phyloP scores from a whole-genome alignment of 225 moss, liverwort and hornwort species.

The Sphagnum tenellum region DNA sequence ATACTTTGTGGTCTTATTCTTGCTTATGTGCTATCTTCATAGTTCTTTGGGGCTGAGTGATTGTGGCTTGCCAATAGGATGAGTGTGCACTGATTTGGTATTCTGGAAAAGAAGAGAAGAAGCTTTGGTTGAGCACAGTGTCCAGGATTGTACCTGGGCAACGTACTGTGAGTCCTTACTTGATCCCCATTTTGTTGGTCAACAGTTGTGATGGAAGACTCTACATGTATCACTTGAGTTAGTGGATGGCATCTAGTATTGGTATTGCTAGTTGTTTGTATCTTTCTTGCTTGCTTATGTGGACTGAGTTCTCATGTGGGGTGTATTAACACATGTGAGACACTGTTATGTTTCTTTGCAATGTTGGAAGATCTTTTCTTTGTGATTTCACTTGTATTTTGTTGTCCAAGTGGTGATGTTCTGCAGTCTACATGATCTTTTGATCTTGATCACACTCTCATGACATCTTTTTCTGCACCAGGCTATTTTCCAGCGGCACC shows the following conservation, averaged over 20 bases:
- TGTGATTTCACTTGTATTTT: too few relatives aligned
- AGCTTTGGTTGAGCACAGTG: conserved; percentile 69
- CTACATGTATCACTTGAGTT: too few relatives aligned
- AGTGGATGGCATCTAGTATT: too few relatives aligned
- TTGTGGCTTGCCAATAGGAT: conserved; percentile 42
- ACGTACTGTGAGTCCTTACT: conserved; percentile 70
- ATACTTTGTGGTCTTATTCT: background rate
- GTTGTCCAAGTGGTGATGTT: background rate
- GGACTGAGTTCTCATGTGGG: too few relatives aligned
- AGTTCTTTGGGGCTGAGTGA: too few relatives aligned
- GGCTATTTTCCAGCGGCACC: conserved; percentile 90
- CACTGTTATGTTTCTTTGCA: too few relatives aligned
- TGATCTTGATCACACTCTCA: background rate
- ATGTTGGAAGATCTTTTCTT: too few relatives aligned
- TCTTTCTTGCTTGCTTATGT: too few relatives aligned
- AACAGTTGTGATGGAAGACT: too few relatives aligned
- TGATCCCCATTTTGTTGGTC: too few relatives aligned
- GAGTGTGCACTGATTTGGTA: conserved; percentile 88
- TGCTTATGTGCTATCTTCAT: background rate
- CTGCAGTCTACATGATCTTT: background rate
- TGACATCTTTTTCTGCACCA: conserved; percentile 11
- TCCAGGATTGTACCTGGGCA: conserved; percentile 81
- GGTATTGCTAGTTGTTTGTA: too few relatives aligned
- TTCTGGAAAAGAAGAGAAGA: conserved; percentile 93
- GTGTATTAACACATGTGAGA: background rate